A percentile compares a stretch with the other conserved stretches of the same genome.
phyloP scores from a whole-genome alignment of 202 grass and related monocot species.

The Zoysia matrella region DNA sequence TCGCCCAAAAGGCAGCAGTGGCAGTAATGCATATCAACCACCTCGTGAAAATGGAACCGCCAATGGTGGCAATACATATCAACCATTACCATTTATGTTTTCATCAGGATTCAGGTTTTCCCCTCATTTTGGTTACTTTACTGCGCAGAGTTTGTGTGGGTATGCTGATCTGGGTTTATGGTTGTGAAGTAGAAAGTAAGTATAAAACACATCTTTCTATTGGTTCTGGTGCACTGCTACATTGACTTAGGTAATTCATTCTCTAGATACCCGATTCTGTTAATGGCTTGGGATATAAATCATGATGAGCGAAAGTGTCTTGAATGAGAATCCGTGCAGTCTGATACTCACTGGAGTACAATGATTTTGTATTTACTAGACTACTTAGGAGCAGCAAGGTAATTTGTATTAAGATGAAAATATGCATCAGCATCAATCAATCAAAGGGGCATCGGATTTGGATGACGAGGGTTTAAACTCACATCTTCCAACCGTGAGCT shows the following conservation, averaged over 20 bases:
- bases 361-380: neutral
- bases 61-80: constrained; percentile 55
- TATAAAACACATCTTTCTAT: constrained; percentile 11
- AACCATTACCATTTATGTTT: constrained; percentile 69
- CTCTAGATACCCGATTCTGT: constrained; percentile 4
- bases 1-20: constrained; percentile 44
- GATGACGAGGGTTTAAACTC: neutral
- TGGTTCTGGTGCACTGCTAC: neutral
- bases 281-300: constrained; percentile 19
- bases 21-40: constrained; percentile 53
- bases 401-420: neutral
- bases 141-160: constrained; percentile 14
- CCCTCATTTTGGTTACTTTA: constrained; percentile 3
- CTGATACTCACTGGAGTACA: neutral
- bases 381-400: neutral
- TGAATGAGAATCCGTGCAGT: constrained; percentile 1
- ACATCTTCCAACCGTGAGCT: neutral
- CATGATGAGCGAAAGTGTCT: neutral
- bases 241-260: constrained; percentile 19
- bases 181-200: constrained; percentile 29
- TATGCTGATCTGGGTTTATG: constrained; percentile 38
- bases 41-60: constrained; percentile 23
- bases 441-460: neutral
- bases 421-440: neutral
- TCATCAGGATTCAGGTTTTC: constrained; percentile 86